These are phyloP conservation scores for Aaosphaeria arxii DNA, from an alignment of 2,329 filamentous ascomycete species.

Conservation along the genomic window DNA sequence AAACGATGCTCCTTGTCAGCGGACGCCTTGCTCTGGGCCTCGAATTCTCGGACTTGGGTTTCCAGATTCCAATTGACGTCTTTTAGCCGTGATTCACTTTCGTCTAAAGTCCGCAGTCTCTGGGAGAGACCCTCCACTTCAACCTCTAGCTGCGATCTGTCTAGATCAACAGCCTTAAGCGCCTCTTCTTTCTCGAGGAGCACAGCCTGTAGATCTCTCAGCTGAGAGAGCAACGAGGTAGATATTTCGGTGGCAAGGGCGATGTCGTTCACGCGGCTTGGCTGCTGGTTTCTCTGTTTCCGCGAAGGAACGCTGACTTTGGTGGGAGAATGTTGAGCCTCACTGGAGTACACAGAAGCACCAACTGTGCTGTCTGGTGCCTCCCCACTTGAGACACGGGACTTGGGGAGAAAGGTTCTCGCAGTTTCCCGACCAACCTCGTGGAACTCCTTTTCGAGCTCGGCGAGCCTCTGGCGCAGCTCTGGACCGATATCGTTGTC, in stretches of 20 bases:
- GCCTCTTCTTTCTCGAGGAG: constrained; percentile 86
- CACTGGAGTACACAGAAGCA: constrained; percentile 65
- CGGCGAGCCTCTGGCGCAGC: constrained; percentile 74
- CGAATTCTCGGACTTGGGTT: constrained; percentile 82
- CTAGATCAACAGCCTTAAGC: constrained; percentile 69
- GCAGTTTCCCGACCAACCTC: constrained; percentile 89
- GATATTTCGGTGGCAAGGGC: constrained; percentile 98
- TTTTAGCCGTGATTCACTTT: constrained; percentile 94
- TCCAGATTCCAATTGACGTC: constrained; percentile 99
- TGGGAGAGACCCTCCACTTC: constrained; percentile 78
- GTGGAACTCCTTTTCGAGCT: constrained; percentile 93
- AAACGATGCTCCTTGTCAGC: constrained; percentile 81
- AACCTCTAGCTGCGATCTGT: constrained; percentile 76
- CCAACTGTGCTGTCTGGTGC: constrained; percentile 25
- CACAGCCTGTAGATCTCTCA: constrained; percentile 82
- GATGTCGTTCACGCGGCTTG: constrained; percentile 88
- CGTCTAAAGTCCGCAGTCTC: constrained; percentile 77
- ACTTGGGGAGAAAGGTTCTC: constrained; percentile 81
- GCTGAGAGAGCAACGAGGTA: constrained; percentile 88
- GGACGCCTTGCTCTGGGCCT: constrained; percentile 70
- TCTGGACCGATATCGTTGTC: constrained; percentile 78
- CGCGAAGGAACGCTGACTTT: constrained; percentile 85
- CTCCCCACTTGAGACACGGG: constrained; percentile 63
- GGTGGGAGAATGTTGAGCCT: constrained; percentile 80
- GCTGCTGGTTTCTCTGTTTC: constrained; percentile 85